Conservation (phyloP, 2,329 filamentous ascomycete species). For the Ascochyta koolunga region DNA sequence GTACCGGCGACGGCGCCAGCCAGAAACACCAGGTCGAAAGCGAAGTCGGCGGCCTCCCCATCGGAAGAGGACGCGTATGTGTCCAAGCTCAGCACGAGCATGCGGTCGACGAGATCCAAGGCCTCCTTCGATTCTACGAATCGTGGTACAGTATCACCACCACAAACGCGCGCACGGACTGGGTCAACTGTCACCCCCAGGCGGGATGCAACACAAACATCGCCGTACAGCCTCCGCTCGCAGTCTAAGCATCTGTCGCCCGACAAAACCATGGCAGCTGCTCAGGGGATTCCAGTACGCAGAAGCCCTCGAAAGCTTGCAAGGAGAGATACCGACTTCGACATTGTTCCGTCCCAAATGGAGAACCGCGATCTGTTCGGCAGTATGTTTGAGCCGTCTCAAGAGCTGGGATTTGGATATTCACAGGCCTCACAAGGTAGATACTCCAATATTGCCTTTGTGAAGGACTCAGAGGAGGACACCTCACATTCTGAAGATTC, state of each 20-base stretch:
- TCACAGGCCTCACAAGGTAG: constrained; percentile 30
- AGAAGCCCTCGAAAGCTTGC: constrained; percentile 22
- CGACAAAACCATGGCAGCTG: constrained; percentile 6
- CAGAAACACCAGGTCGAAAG: constrained; percentile 42
- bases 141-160: constrained; percentile 26
- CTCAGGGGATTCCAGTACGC: constrained; percentile 1
- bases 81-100: constrained; percentile 14
- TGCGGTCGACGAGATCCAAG: constrained; percentile 22
- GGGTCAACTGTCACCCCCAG: constrained; percentile 27
- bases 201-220: constrained; percentile 24
- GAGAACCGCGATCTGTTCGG: constrained; percentile 2
- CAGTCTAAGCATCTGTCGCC: constrained; percentile 36
- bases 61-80: constrained; percentile 20
- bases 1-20: constrained; percentile 35
- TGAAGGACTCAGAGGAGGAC: constrained; percentile 44
- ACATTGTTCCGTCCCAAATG: constrained; percentile 18
- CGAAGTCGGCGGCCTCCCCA: constrained; percentile 32
- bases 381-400: constrained; percentile 28
- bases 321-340: constrained; percentile 19
- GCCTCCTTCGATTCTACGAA: constrained; percentile 22
- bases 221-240: constrained; percentile 38
- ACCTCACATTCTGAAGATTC: constrained; percentile 37
- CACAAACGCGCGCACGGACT: constrained; percentile 16
- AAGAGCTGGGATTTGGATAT: constrained; percentile 26
- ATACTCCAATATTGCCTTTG: constrained; percentile 29